Evolutionary conservation across 257 asterid species (phyloP).

Genomic region (Solanum virginianum): DNA sequence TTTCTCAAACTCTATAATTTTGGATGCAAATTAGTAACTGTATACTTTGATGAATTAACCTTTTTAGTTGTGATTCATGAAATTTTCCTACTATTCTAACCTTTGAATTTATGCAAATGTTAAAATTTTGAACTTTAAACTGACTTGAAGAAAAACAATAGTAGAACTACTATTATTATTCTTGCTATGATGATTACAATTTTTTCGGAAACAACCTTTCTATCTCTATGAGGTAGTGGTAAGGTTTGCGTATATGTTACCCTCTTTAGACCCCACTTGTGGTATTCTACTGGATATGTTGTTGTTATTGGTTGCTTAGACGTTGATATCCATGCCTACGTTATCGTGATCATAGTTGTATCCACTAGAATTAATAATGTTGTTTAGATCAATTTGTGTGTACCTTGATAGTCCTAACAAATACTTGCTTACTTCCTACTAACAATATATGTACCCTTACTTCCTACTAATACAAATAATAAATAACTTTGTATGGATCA

Average conservation of each 20-base stretch:
- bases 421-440: background rate
- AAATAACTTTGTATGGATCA: too few species aligned
- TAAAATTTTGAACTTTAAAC: background rate
- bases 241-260: too few species aligned
- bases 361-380: background rate
- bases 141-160: background rate
- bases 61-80: background rate
- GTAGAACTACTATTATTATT: too few species aligned
- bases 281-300: too few species aligned
- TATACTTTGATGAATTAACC: background rate
- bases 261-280: too few species aligned
- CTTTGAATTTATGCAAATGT: background rate
- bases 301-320: too few species aligned
- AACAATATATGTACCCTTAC: background rate
- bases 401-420: background rate
- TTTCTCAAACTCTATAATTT: background rate
- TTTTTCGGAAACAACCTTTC: too few species aligned
- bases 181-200: background rate
- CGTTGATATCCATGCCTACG: too few species aligned
- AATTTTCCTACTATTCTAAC: background rate
- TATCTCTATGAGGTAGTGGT: too few species aligned
- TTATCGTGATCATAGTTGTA: background rate
- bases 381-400: background rate
- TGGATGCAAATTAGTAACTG: background rate
- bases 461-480: too few species aligned